These are phyloP conservation scores for Heritiera littoralis DNA, from an alignment of 345 rosid species.

Conservation along the genomic window DNA sequence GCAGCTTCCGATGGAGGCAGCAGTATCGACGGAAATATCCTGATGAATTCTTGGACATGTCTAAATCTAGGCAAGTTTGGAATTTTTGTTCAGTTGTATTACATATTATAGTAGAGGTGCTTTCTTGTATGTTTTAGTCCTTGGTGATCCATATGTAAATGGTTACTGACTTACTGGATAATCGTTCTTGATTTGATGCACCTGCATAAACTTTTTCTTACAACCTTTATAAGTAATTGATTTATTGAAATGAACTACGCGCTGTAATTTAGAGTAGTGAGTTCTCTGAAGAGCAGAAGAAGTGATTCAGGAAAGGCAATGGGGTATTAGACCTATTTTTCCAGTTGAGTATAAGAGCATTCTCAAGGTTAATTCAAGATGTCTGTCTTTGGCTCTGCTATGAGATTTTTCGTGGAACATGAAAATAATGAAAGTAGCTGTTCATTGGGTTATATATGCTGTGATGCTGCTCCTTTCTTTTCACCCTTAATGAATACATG, in stretches of 20 bases:
- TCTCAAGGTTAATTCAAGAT: not conserved
- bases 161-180: not conserved
- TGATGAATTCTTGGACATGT: conserved; percentile 88
- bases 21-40: conserved; percentile 85
- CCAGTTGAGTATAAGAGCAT: not conserved
- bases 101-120: not conserved
- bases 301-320: not conserved
- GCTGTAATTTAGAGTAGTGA: not conserved
- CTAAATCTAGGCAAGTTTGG: conserved; percentile 60
- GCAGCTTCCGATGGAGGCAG: conserved; percentile 86
- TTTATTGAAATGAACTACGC: not conserved
- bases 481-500: not conserved
- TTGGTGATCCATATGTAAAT: not conserved
- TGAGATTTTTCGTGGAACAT: not conserved
- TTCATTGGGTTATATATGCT: not conserved
- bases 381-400: not conserved
- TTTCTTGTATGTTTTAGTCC: not conserved
- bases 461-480: not conserved
- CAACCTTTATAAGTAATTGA: not conserved
- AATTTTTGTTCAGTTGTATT: not conserved
- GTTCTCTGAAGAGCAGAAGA: not conserved
- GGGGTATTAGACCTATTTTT: not conserved
- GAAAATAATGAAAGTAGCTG: not conserved
- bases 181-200: not conserved
- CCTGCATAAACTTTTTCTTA: not conserved